Base-by-base conservation (phyloP, 441 rosid genomes). In the Populus hybrid region DNA sequence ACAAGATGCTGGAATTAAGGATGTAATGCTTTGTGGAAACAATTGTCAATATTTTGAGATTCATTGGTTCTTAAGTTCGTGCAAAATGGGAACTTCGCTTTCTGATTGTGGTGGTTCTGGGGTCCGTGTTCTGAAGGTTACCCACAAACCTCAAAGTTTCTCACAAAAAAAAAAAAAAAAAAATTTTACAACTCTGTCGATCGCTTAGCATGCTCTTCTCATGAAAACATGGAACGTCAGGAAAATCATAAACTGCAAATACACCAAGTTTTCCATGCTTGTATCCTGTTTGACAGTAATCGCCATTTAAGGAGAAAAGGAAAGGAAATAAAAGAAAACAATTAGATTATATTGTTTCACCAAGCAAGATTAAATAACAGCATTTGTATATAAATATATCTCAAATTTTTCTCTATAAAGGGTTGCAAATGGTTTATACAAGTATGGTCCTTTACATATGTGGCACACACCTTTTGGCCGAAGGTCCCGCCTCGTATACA, bases 191-290 rank as follows among this genome's bases (percentile, higher is more conserved):
- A 77, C 71, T 78, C 76, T 70, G 70, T 36, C 30, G 35, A 32
- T 74, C 76, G 74, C 84, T 77, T 87, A 92, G 73, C 74, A 85
- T 67, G 76, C 86, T 87, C 93, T 87, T 90, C 93, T 87, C 88
- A 81, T 81, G 77, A 90, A 75, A 87, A 87, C 88, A 80, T 87
- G 93, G 84, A 83, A 81, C 78, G 86, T 85, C 90, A 95, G 78
- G 90, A 91, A 88, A 88, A 57, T 86, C 78, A 90, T 84, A 81
- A 88, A 85, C 88, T 85, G 86, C 91, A 86, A 87, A 89, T 82
- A 73, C 84, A 89, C 80, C 86, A 90, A 78, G 90, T 90, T 78
- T 85, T 81, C 95, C 86, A 67, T 83, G 81, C 84, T 88, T 78
- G 88, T 79, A 9, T 79, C 97, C 99, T 96, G 97, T 84, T 88